These are phyloP conservation scores for Phytophthora cajani DNA, from an alignment of 352 stramenopile genomes.

Conservation along the genomic window DNA sequence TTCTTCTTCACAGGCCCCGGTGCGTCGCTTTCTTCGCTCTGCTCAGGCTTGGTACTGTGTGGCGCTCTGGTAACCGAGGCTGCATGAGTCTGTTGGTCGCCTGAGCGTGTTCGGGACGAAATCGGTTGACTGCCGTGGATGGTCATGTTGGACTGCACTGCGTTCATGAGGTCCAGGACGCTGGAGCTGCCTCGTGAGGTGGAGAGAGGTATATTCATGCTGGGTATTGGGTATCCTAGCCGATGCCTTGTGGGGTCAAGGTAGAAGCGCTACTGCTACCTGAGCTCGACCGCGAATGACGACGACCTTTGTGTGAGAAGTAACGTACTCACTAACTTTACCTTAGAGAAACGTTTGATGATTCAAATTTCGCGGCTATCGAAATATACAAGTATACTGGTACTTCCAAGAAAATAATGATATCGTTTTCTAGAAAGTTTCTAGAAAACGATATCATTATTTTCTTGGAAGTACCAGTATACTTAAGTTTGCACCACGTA, in stretches of 20 bases:
- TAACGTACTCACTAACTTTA: slow-evolving; percentile 4
- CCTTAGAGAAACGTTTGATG: neutral
- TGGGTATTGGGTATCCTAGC: neutral
- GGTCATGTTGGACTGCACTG: slow-evolving; percentile 6
- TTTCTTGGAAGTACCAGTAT: neutral
- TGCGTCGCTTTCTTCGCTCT: slow-evolving; percentile 5
- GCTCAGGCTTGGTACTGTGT: neutral
- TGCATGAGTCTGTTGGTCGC: neutral
- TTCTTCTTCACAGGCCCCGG: slow-evolving; percentile 19
- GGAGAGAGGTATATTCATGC: slow-evolving; percentile 7
- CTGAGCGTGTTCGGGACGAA: neutral
- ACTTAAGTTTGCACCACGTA: too few relatives aligned
- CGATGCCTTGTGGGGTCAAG: neutral
- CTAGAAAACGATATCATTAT: neutral
- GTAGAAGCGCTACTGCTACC: neutral
- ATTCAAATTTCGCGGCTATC: slow-evolving; percentile 5
- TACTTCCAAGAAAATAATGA: neutral
- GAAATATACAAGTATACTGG: neutral
- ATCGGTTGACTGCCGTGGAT: neutral
- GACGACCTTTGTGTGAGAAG: neutral
- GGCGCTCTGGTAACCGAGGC: neutral
- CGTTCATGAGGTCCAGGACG: slow-evolving; percentile 14
- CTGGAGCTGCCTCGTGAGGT: neutral
- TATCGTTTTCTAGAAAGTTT: neutral
- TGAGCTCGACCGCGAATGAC: too few relatives aligned